Conservation (phyloP, 2,329 filamentous ascomycete genomes). For the Gaeumannomyces tritici region DNA sequence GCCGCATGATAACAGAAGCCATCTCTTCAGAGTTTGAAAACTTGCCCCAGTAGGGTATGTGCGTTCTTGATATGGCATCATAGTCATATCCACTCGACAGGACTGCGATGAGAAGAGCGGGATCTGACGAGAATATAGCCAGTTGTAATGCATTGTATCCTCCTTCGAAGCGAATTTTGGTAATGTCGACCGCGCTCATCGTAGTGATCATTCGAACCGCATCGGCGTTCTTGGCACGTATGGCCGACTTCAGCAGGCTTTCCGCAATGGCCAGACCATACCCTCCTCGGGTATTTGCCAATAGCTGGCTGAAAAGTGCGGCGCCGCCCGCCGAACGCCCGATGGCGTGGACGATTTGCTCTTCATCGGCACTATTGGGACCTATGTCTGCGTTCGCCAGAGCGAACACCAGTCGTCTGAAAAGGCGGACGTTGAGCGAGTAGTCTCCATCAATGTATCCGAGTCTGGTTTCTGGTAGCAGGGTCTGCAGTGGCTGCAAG, state of each 20-base stretch:
- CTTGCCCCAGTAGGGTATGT: too few species aligned
- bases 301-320: background rate
- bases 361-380: background rate
- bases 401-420: background rate
- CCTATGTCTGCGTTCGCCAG: background rate
- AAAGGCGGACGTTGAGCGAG: too few species aligned
- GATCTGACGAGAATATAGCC: too few species aligned
- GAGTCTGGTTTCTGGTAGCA: too few species aligned
- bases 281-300: background rate
- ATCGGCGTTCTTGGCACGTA: background rate
- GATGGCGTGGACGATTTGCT: background rate
- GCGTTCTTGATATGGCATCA: too few species aligned
- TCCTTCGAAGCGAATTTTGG: background rate
- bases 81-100: too few species aligned
- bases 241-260: background rate
- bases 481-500: too few species aligned
- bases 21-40: too few species aligned
- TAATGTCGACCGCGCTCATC: background rate
- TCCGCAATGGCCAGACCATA: background rate
- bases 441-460: too few species aligned
- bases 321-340: background rate
- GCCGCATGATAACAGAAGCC: too few species aligned
- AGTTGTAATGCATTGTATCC: too few species aligned
- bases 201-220: background rate
- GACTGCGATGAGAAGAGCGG: too few species aligned